These are phyloP conservation scores for Venturiaceae sp. DNA, from an alignment of 2,329 filamentous ascomycete genomes.

Conservation along the genomic window DNA sequence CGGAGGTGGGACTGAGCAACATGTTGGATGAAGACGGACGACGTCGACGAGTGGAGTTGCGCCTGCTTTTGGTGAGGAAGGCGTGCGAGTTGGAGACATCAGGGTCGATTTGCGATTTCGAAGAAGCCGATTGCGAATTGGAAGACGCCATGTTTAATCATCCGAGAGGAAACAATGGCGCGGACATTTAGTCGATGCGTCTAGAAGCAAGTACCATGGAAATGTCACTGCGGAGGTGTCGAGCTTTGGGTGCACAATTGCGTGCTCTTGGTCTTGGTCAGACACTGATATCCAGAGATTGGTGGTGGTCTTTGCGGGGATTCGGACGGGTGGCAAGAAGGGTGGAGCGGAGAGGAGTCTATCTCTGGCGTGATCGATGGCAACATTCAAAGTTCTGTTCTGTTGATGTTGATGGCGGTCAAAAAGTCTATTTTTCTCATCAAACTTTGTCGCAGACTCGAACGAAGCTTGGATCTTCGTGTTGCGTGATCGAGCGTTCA, in stretches of 20 bases:
- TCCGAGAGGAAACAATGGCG: neutral
- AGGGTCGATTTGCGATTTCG: neutral
- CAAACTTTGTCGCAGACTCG: too few species aligned
- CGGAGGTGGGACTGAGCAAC: constrained; percentile 2
- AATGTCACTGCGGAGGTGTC: neutral
- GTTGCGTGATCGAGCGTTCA: too few species aligned
- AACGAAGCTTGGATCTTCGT: too few species aligned
- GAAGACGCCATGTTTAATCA: neutral
- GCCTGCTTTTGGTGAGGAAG: neutral
- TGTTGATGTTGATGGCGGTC: neutral
- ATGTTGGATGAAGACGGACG: neutral
- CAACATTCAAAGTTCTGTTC: neutral
- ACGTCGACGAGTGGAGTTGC: neutral
- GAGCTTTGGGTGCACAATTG: neutral
- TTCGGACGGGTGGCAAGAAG: neutral
- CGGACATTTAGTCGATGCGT: neutral
- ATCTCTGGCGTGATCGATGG: neutral
- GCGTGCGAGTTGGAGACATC: neutral
- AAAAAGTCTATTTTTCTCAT: too few species aligned
- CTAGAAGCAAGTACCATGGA: neutral
- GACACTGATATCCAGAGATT: neutral
- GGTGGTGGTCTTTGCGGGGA: neutral
- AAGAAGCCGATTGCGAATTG: neutral
- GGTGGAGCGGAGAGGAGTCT: neutral
- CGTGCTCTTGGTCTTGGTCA: neutral